Conservation (phyloP, 176 grass and related monocot species). For the Zea mays region DNA sequence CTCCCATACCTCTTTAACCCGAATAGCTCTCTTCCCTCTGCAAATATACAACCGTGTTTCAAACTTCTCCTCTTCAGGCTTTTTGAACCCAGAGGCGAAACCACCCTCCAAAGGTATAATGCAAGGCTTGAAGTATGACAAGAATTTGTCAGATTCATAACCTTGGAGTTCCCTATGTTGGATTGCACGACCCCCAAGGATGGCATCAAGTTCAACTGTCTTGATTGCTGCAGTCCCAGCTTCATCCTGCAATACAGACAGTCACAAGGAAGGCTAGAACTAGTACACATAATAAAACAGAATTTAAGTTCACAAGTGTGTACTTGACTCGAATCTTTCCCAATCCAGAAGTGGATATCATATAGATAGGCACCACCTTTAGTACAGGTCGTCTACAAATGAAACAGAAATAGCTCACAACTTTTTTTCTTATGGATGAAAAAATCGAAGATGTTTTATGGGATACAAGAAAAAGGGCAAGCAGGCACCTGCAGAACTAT, state of each 20-base stretch:
- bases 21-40: slow-evolving; percentile 88
- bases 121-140: slow-evolving; percentile 98
- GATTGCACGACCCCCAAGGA: slow-evolving; percentile 94
- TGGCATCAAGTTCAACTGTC: slow-evolving; percentile 86
- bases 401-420: neutral
- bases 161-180: slow-evolving; percentile 95
- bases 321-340: slow-evolving; percentile 94
- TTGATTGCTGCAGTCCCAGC: slow-evolving; percentile 96
- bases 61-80: slow-evolving; percentile 82
- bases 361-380: slow-evolving; percentile 67
- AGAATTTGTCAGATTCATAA: slow-evolving; percentile 92
- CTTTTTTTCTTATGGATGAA: neutral
- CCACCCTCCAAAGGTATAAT: slow-evolving; percentile 99
- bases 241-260: slow-evolving; percentile 75
- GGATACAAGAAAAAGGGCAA: slow-evolving; percentile 17
- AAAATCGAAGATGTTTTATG: slow-evolving; percentile 12
- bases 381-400: slow-evolving; percentile 61
- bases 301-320: neutral
- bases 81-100: slow-evolving; percentile 97
- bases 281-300: slow-evolving; percentile 8
- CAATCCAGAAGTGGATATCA: slow-evolving; percentile 92
- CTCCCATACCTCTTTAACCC: slow-evolving; percentile 78
- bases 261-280: slow-evolving; percentile 24
- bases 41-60: slow-evolving; percentile 85
- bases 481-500: slow-evolving; percentile 84